Evolutionary conservation across 1,139 yeast species (phyloP), one percentile per base, ranked within the genome.

Genomic region (Nakaseomyces glabratus): DNA sequence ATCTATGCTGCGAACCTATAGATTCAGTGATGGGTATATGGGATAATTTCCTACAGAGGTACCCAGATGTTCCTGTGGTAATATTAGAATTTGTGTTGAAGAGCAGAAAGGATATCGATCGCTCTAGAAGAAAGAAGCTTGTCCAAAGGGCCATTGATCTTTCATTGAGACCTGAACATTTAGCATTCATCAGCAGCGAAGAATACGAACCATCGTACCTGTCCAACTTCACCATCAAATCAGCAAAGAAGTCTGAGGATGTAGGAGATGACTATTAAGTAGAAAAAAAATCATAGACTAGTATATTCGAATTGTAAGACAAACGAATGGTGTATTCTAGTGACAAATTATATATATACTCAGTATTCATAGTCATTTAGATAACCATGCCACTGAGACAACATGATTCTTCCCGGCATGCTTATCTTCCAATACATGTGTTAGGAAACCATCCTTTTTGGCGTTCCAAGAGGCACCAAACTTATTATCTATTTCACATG

Each of bases 41-140:
- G 82, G 66, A 47, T n/a, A 55, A 69, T 28, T 69, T 76, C 26
- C 60, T 80, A 35, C 63, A 63, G 4, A 68, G 70, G 15, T 84
- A 78, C 58, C 72, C 76, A 49, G 76, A 74, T 47, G 71, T 86
- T 46, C 76, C 93, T 6, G 63, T 73, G 4, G 77, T 71, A 36
- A 78, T 82, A 52, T 68, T 88, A 44, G 74, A 73, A 16, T 57
- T 60, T n/a, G 53, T 68, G 11, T 46, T 68, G 35, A 61, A 55
- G 21, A 58, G 63, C 38, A 63, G 69, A 44, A 65, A 66, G 35
- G 62, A 57, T 34, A 47, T 57, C 14, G 60, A 57, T 33, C 49
- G 48, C 12, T 53, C 61, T 7, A 35, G 35, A 3, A 41, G 52
- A 4, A 59, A 52, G 31, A 44, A 37, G 11, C 38, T 54, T 2